Base-by-base conservation (phyloP, 768 basidiomycete genomes). In the Tricholoma terreum region DNA sequence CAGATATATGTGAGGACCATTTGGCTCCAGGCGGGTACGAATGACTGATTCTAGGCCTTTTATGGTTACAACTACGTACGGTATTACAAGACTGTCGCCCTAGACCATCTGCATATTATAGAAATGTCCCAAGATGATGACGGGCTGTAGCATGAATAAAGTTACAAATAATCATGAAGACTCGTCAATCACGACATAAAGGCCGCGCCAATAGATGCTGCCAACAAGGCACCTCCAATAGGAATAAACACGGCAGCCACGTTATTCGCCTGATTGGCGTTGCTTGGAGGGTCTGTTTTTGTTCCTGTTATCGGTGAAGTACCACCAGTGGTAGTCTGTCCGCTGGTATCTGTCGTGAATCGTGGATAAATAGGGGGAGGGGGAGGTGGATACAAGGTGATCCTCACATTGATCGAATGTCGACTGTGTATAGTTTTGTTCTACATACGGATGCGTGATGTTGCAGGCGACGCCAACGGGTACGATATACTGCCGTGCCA, bases 381-480 rank as follows among this genome's bases (percentile, higher is more conserved):
- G n/a, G n/a, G n/a, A 8, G 7, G 4, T 9, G 27, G 9, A 12
- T 10, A 43, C n/a, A 2, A 49, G n/a, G 11, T 6, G 22, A 46
- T 46, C 3, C 30, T 11, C 12, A 84, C 84, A 83, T 63, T 82
- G 71, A 1, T 71, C 65, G 61, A 84, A 85, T 3, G 72, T 65
- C 10, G 78, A 79, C 55, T 75, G 60, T 0, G 75, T 63, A 50
- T 75, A 74, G 58, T 75, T 75, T 8, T 69, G 65, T 65, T 85
- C 84, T 9, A 75, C 71, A 58, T 86, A 85, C 7, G 82, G 83
- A 2, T 78, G 74, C 1, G 79, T 77, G 43, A 73, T 71, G 64
- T 86, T 86, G 10, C 75, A 53, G 0, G 79, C 79, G 4, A 82
- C 79, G 11, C 75, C 79, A 42, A 86, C 68, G 15, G 85, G 84